Evolutionary conservation across 2,329 filamentous ascomycete genomes (phyloP), one percentile per base, ranked within the genome.

Genomic region (Pochonia chlamydosporia): DNA sequence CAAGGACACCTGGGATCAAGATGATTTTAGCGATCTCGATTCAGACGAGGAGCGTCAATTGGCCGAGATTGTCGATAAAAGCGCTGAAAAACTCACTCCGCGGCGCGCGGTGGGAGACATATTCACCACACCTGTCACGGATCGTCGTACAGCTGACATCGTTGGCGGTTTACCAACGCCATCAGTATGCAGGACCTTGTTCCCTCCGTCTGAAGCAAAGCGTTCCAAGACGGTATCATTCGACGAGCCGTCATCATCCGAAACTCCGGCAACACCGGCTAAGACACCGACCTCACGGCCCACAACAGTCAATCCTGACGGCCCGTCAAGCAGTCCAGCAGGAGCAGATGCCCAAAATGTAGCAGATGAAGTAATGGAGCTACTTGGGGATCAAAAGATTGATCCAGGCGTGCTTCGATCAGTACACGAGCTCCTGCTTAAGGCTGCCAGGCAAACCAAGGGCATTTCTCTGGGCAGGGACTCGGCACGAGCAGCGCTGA

Each of bases 381-480:
- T 83, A 5, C 69, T 85, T 1, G 62, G 63, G 13, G 64, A 62
- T 36, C 66, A 73, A 47, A 56, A 63, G 8, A 52, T 82, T 14
- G 64, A 68, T 20, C 57, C 62, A 2, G 49, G 57, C 0, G 64
- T 69, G 1, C 62, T 69, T 4, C 49, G 54, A 2, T 63, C 59
- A 20, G 61, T 85, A 2, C 61, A 63, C 1, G 49, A 54, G 21
- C 55, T 78, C 7, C 67, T 88, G 26, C 70, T 74, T 30, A 75
- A 67, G 39, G 74, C 87, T 53, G 76, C 79, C 14, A 65, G 82
- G 44, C 75, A 73, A 44, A 72, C 75, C 0, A 78, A 76, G 56
- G 87, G 86, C 0, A 71, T 87, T 18, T 71, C 73, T 33, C 76
- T 76, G 51, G 84, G 85, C 1, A 71, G 86, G 3, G 85, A 92